These are phyloP conservation scores for Penicillium janthinellum DNA, from an alignment of 2,329 filamentous ascomycete species.

Conservation along the genomic window DNA sequence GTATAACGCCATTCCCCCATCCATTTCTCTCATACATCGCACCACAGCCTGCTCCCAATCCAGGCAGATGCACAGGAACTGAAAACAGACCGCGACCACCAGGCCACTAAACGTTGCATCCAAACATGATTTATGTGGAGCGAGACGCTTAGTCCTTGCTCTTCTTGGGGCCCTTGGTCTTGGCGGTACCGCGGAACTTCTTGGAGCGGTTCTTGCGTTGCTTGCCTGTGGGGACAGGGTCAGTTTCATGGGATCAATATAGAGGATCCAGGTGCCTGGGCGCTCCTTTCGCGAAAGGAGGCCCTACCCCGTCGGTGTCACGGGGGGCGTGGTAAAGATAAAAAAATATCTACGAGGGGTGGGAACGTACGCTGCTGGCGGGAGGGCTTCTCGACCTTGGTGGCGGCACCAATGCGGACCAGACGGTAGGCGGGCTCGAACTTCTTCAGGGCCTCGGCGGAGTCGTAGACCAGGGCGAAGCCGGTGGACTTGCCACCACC, in stretches of 20 bases:
- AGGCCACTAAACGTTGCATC: constrained; percentile 32
- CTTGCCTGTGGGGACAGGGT: constrained; percentile 72
- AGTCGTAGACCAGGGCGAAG: constrained; percentile 99
- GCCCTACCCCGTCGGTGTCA: constrained; percentile 6
- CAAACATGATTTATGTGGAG: constrained; percentile 22
- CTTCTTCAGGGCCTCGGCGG: constrained; percentile 97
- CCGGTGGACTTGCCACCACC: constrained; percentile 99
- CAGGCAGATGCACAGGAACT: constrained; percentile 12
- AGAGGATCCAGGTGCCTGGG: constrained; percentile 1
- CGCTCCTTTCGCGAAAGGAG: not conserved
- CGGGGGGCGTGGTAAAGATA: constrained; percentile 2
- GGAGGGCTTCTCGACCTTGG: constrained; percentile 95
- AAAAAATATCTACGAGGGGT: not conserved
- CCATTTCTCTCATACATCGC: constrained; percentile 10
- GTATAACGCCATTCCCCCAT: constrained; percentile 3
- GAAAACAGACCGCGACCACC: constrained; percentile 27
- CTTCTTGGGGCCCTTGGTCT: constrained; percentile 98
- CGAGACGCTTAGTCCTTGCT: constrained; percentile 68
- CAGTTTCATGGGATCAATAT: constrained; percentile 11
- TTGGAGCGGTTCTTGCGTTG: constrained; percentile 99
- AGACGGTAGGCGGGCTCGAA: constrained; percentile 99
- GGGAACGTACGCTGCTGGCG: constrained; percentile 94
- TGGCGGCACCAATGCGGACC: constrained; percentile 86
- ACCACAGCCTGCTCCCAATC: constrained; percentile 10
- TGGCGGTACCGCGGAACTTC: constrained; percentile 96